These are phyloP conservation scores for Aeschynomene evenia DNA, from an alignment of 306 rosid genomes.

Conservation along the genomic window DNA sequence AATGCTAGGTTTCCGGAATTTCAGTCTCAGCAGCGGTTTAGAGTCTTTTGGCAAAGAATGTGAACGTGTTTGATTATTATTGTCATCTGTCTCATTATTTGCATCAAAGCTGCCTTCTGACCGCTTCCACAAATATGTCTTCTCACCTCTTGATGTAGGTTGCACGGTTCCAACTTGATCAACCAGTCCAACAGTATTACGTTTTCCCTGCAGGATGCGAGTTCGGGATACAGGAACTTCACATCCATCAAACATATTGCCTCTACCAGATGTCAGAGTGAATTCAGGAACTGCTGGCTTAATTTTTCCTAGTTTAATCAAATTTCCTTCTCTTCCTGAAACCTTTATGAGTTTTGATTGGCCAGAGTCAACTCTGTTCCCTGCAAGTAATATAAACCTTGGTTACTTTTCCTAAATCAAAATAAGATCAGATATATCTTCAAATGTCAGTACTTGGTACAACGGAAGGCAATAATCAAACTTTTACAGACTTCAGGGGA, in stretches of 20 bases:
- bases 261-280: slow-evolving; percentile 42
- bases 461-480: slow-evolving; percentile 16
- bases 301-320: slow-evolving; percentile 71
- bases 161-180: slow-evolving; percentile 37
- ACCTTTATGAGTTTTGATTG: slow-evolving; percentile 58
- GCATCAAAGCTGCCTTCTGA: slow-evolving; percentile 57
- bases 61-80: slow-evolving; percentile 45
- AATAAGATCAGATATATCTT: slow-evolving; percentile 6
- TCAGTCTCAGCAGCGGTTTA: slow-evolving; percentile 74
- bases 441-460: neutral
- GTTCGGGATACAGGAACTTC: slow-evolving; percentile 45
- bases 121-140: slow-evolving; percentile 48
- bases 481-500: neutral
- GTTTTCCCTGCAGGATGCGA: slow-evolving; percentile 40
- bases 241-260: slow-evolving; percentile 49
- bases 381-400: slow-evolving; percentile 42
- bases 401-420: slow-evolving; percentile 5
- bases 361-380: slow-evolving; percentile 48
- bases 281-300: slow-evolving; percentile 54
- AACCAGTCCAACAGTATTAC: slow-evolving; percentile 41
- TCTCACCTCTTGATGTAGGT: slow-evolving; percentile 49
- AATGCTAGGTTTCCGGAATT: slow-evolving; percentile 69
- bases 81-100: slow-evolving; percentile 45
- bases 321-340: slow-evolving; percentile 67
- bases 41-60: slow-evolving; percentile 70